These are phyloP conservation scores for Kwoniella dendrophila DNA, from an alignment of 768 basidiomycete genomes.

Conservation along the genomic window DNA sequence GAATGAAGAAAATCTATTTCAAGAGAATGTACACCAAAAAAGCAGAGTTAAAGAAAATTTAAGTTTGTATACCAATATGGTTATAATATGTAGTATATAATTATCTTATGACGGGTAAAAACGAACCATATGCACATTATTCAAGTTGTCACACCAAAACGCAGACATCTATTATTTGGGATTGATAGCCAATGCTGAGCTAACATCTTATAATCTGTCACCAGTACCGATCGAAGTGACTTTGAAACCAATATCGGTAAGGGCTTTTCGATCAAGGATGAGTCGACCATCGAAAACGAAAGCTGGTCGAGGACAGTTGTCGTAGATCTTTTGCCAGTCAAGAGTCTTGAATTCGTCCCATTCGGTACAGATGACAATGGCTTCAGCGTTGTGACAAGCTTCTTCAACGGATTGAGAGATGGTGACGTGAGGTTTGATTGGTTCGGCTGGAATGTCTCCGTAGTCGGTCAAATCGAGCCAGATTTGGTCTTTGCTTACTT, in stretches of 20 bases:
- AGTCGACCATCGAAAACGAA: conserved; percentile 82
- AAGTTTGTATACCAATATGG: not conserved
- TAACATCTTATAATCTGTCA: conserved; percentile 41
- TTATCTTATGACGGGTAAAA: too few relatives aligned
- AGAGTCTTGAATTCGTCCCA: conserved; percentile 96
- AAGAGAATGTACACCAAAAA: not conserved
- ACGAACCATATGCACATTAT: too few relatives aligned
- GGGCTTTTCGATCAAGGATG: conserved; percentile 75
- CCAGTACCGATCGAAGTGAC: conserved; percentile 58
- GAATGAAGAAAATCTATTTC: conserved; percentile 4
- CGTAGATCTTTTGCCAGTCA: conserved; percentile 84
- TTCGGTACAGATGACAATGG: conserved; percentile 89
- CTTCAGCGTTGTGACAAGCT: conserved; percentile 86
- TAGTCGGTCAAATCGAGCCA: conserved; percentile 61
- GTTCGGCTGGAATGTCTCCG: conserved; percentile 65
- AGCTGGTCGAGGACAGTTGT: conserved; percentile 93
- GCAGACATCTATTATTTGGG: too few relatives aligned
- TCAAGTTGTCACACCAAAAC: too few relatives aligned
- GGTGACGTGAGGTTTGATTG: conserved; percentile 82
- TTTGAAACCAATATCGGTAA: conserved; percentile 86
- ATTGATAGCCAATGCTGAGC: too few relatives aligned
- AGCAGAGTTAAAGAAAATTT: not conserved
- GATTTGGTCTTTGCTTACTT: conserved; percentile 80
- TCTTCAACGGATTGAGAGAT: conserved; percentile 76
- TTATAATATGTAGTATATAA: too few relatives aligned